Conservation (phyloP, 345 rosid species). For the Aquilaria malaccensis region DNA sequence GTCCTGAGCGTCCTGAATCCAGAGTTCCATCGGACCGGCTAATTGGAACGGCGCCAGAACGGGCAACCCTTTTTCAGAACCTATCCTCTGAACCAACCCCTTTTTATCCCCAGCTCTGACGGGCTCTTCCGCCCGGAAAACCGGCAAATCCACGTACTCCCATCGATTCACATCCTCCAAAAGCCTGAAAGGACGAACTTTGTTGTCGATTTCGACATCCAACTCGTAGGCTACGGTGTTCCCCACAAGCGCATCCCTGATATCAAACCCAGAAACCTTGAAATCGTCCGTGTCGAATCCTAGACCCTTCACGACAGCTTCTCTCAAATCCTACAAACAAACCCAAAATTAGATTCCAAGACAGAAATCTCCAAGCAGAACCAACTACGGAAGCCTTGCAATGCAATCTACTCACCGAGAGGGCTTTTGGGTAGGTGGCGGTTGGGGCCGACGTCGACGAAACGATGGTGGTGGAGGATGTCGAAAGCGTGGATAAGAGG, state of each 20-base stretch:
- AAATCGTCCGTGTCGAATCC: slow-evolving; percentile 74
- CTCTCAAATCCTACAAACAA: slow-evolving; percentile 72
- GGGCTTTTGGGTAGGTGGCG: slow-evolving; percentile 57
- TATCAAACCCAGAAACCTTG: slow-evolving; percentile 71
- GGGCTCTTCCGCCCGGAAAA: slow-evolving; percentile 47
- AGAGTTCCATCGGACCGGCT: slow-evolving; percentile 50
- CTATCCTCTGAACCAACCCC: slow-evolving; percentile 27
- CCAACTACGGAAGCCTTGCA: background rate
- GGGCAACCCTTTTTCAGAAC: background rate
- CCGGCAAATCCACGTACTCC: slow-evolving; percentile 86
- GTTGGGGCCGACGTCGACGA: slow-evolving; percentile 30
- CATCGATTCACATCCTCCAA: slow-evolving; percentile 86
- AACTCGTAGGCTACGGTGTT: slow-evolving; percentile 82
- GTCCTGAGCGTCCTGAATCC: slow-evolving; percentile 77
- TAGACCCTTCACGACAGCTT: slow-evolving; percentile 70
- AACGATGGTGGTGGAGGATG: slow-evolving; percentile 29
- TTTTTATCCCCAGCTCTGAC: slow-evolving; percentile 21
- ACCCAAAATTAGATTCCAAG: background rate
- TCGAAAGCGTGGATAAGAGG: slow-evolving; percentile 23
- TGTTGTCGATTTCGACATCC: slow-evolving; percentile 60
- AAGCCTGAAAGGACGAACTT: slow-evolving; percentile 70
- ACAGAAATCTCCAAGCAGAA: background rate
- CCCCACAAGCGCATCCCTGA: slow-evolving; percentile 79
- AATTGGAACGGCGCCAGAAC: slow-evolving; percentile 1
- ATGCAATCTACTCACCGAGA: slow-evolving; percentile 37